phyloP scores from a whole-genome alignment of 2,329 filamentous ascomycete species.

The Rhinocladiella similis region DNA sequence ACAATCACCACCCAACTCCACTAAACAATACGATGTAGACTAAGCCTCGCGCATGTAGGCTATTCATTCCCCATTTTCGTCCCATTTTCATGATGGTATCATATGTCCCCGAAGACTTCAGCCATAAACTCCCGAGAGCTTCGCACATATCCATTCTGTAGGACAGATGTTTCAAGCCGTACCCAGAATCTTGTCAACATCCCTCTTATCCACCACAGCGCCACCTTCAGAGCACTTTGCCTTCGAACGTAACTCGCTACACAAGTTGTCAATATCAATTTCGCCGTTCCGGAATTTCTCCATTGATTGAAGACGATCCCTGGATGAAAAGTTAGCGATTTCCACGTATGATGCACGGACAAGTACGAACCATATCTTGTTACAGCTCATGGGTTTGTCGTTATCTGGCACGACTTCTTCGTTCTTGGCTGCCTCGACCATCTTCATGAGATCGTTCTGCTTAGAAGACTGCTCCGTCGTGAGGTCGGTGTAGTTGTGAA shows the following conservation, averaged over 20 bases:
- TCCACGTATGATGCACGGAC: neutral
- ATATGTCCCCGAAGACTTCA: conserved; percentile 8
- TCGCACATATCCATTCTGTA: neutral
- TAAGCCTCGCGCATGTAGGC: neutral
- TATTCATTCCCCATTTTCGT: conserved; percentile 1
- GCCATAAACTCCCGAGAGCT: conserved; percentile 4
- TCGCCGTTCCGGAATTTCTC: conserved; percentile 86
- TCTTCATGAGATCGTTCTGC: conserved; percentile 67
- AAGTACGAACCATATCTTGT: conserved; percentile 81
- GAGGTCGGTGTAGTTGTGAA: conserved; percentile 58
- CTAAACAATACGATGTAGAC: neutral
- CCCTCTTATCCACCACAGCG: conserved; percentile 82
- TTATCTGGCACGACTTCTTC: conserved; percentile 67
- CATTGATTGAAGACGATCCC: conserved; percentile 87
- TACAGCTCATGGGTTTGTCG: conserved; percentile 73
- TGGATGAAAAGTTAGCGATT: conserved; percentile 51
- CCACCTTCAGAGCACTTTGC: conserved; percentile 89
- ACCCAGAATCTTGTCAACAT: conserved; percentile 77
- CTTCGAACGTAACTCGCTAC: conserved; percentile 90
- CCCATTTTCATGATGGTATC: conserved; percentile 17
- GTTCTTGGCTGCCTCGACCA: conserved; percentile 75
- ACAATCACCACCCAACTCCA: conserved; percentile 1
- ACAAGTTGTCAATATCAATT: conserved; percentile 90
- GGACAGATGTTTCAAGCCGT: neutral
- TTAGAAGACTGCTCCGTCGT: conserved; percentile 49